Conservation (phyloP, 495 filamentous ascomycete genomes). For the Penicillium samsonianum region DNA sequence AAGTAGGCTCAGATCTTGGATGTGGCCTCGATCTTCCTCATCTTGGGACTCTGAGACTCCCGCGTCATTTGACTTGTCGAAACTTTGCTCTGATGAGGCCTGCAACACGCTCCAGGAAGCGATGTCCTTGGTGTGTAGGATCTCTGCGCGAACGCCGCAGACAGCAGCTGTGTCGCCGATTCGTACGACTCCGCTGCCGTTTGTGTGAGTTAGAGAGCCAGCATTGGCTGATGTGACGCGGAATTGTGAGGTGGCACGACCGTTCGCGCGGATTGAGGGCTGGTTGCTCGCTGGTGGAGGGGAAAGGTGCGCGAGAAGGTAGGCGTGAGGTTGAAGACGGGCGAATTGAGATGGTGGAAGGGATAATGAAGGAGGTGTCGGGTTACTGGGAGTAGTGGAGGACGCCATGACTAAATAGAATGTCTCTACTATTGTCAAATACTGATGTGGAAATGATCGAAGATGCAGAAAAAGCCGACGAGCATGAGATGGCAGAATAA, state of each 20-base stretch:
- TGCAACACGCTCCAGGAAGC: constrained; percentile 58
- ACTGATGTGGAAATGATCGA: constrained; percentile 17
- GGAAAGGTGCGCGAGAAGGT: constrained; percentile 83
- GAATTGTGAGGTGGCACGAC: constrained; percentile 66
- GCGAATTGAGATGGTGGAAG: constrained; percentile 83
- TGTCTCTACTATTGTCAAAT: not conserved
- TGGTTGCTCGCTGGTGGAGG: constrained; percentile 54
- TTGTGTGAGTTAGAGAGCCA: constrained; percentile 78
- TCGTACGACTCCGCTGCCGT: constrained; percentile 85
- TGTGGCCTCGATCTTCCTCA: constrained; percentile 54
- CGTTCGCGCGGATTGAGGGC: constrained; percentile 72
- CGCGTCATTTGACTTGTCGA: constrained; percentile 28
- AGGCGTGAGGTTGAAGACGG: constrained; percentile 83
- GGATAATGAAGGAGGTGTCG: constrained; percentile 53
- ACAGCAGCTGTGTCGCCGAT: constrained; percentile 88
- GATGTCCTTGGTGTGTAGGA: constrained; percentile 70
- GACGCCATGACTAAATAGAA: constrained; percentile 25
- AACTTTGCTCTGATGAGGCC: constrained; percentile 23
- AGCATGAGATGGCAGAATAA: constrained; percentile 35
- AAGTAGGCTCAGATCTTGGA: constrained; percentile 66
- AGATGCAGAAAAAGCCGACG: constrained; percentile 33
- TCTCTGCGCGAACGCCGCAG: constrained; percentile 85
- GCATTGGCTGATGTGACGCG: constrained; percentile 73
- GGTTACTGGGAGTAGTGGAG: constrained; percentile 21
- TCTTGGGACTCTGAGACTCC: constrained; percentile 23